Percentiles rank a stretch among this genome's conserved stretches.
Evolutionary conservation across 139 green algal genomes (phyloP).

Genomic region (Chlorella vulgaris): DNA sequence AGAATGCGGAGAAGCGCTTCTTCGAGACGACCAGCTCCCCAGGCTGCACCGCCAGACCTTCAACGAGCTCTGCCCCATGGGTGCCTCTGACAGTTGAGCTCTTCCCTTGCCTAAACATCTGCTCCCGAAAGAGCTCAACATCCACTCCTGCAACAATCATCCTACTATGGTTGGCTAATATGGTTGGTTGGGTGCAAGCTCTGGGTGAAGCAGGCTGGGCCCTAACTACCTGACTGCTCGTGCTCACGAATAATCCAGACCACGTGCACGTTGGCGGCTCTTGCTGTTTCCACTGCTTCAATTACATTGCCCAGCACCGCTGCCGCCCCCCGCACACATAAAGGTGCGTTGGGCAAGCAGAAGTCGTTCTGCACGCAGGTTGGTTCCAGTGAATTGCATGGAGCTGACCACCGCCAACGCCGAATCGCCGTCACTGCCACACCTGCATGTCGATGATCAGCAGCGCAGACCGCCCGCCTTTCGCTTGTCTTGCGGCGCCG

Average conservation of each 20-base stretch:
- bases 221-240: slow-evolving; percentile 33
- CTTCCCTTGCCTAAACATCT: slow-evolving; percentile 20
- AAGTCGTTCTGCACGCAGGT: slow-evolving; percentile 69
- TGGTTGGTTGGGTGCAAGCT: neutral
- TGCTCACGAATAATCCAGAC: slow-evolving; percentile 65
- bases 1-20: slow-evolving; percentile 73
- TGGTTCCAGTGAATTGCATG: too few species aligned
- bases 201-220: neutral
- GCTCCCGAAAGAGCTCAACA: slow-evolving; percentile 47
- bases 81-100: slow-evolving; percentile 14
- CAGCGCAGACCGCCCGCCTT: too few species aligned
- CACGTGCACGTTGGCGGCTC: slow-evolving; percentile 35
- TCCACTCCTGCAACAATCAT: slow-evolving; percentile 51
- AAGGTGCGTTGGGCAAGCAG: slow-evolving; percentile 31
- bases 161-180: neutral
- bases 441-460: neutral
- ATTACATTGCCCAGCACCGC: slow-evolving; percentile 45
- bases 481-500: too few species aligned
- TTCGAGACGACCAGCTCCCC: slow-evolving; percentile 66
- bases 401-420: too few species aligned
- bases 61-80: slow-evolving; percentile 54
- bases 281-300: slow-evolving; percentile 42
- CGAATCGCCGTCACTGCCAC: too few species aligned
- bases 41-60: slow-evolving; percentile 34
- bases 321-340: slow-evolving; percentile 52